Evolutionary conservation across 306 rosid genomes (phyloP).

Genomic region (Gleditsia sinensis): DNA sequence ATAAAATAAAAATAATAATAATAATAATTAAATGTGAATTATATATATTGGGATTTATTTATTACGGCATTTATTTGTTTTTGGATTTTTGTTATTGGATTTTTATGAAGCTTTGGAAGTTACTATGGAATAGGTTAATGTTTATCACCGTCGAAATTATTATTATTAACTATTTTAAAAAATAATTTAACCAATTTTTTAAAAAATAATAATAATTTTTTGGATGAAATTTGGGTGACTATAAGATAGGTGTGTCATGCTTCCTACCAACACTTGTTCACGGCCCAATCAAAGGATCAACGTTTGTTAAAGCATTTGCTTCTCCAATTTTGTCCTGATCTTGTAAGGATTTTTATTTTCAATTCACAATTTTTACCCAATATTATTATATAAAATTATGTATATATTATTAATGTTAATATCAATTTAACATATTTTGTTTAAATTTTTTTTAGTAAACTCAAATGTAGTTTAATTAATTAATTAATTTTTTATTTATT

Average conservation of each 20-base stretch:
- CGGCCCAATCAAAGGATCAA: background rate
- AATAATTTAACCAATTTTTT: too few relatives aligned
- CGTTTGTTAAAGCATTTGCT: background rate
- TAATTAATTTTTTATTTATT: too few relatives aligned
- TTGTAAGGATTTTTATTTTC: too few relatives aligned
- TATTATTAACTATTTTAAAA: background rate
- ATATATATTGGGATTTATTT: background rate
- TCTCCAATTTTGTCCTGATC: background rate
- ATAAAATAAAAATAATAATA: background rate
- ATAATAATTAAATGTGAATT: background rate
- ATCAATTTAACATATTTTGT: too few relatives aligned
- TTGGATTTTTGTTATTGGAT: background rate
- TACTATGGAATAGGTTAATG: background rate
- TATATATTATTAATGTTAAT: too few relatives aligned
- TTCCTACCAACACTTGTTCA: background rate
- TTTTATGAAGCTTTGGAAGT: background rate
- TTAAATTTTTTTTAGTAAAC: too few relatives aligned
- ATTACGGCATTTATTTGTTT: background rate
- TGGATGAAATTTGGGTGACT: too few relatives aligned
- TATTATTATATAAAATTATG: too few relatives aligned
- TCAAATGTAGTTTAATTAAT: too few relatives aligned
- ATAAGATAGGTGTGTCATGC: too few relatives aligned
- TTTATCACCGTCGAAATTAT: background rate
- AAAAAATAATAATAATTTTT: too few relatives aligned
- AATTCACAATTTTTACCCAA: too few relatives aligned